A percentile compares a stretch with the other conserved stretches of the same genome.
Evolutionary conservation across 805 yeast genomes (phyloP).

Genomic region (Zygotorulaspora chibaensis): DNA sequence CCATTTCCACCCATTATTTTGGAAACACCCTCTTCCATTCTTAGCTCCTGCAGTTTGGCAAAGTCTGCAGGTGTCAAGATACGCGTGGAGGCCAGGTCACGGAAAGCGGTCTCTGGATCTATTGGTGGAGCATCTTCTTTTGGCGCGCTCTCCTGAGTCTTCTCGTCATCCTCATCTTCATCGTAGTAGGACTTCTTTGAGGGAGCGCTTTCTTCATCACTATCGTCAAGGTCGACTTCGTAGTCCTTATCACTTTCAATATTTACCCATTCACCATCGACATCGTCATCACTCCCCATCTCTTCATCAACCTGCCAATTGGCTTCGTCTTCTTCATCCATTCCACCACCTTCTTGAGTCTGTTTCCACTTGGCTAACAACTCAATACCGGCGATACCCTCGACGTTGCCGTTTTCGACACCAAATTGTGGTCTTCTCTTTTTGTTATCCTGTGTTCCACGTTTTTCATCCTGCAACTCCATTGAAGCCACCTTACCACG

Average conservation of each 20-base stretch:
- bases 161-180: conserved; percentile 37
- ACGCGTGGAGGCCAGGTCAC: conserved; percentile 62
- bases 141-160: conserved; percentile 25
- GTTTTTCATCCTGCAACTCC: conserved; percentile 63
- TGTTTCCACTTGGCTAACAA: conserved; percentile 75
- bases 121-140: conserved; percentile 29
- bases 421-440: conserved; percentile 57
- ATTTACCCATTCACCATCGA: conserved; percentile 90
- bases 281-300: conserved; percentile 38
- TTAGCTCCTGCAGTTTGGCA: conserved; percentile 87
- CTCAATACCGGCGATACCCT: conserved; percentile 89
- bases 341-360: conserved; percentile 48
- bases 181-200: conserved; percentile 48
- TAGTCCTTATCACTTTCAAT: conserved; percentile 80
- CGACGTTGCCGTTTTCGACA: conserved; percentile 56
- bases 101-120: conserved; percentile 41
- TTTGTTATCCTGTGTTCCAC: conserved; percentile 36
- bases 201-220: conserved; percentile 42
- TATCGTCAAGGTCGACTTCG: conserved; percentile 48
- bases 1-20: conserved; percentile 58
- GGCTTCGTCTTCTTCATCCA: conserved; percentile 59
- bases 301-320: conserved; percentile 54
- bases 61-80: conserved; percentile 97
- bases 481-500: conserved; percentile 90
- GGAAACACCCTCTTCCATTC: conserved; percentile 79